Evolutionary conservation across 164 flowering plant species (phyloP), one percentile per base, ranked within the genome.

Genomic region (Tetrastigma voinierianum): DNA sequence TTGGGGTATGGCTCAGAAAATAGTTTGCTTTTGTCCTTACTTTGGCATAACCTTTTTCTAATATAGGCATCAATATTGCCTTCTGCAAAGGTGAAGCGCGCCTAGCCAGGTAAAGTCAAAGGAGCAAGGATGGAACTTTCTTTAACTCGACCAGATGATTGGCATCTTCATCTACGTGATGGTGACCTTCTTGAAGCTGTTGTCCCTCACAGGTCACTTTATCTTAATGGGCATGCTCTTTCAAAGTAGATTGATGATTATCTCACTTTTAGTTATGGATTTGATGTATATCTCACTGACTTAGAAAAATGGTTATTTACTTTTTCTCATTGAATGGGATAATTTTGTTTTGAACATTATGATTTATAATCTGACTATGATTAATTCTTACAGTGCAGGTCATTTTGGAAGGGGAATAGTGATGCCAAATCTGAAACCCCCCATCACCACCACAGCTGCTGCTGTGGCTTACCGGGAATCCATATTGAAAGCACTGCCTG

Each of bases 161-260:
- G 99, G 99, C 97, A 92, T 81, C 96, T 95, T 73, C 99, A 90
- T 78, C 93, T 95, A 57, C 97, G 97, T 46, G 97, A 95, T 61
- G 93, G 96, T 55, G 90, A 87, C 24, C 84, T 95, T 72, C 86
- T 95, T 68, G 57, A 83, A 70, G 87, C 89, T 62, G 97, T 95
- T 68, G 85, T 83, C 25, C 63, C 87, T 67, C 96, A 90, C 76
- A 92, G 97, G 99, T 90, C 9, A 24, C 19, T 63, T 63, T 43
- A 20, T 25, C 46, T 69, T 61, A 0, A 11, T 19, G 40, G 13
- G 15, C 16, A 13, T 14, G 15, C n/a, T 49, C n/a, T 49, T 13
- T 57, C 46, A 25, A 25, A 25, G 0, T 25, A 25, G 40, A 21
- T 21, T 49, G 17, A 20, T 23, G 9, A 49, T 12, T 62, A 17